Conservation (phyloP, 441 rosid species). For the Syzygium malaccense region DNA sequence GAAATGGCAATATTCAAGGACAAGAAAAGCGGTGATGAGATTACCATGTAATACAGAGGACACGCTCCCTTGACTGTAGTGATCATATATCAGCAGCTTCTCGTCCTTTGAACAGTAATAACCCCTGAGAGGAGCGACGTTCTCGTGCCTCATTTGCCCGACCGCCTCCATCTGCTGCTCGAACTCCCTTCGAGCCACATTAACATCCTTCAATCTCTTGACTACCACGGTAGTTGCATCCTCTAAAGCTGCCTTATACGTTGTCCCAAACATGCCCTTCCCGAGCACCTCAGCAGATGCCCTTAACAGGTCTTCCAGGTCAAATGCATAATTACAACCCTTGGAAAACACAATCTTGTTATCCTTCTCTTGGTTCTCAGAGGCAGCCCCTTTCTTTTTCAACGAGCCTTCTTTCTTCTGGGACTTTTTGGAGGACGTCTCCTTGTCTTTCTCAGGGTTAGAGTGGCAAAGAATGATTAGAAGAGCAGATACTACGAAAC, state of each 20-base stretch:
- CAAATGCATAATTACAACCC: conserved; percentile 63
- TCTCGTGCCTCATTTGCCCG: not conserved
- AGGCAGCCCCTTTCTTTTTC: conserved; percentile 24
- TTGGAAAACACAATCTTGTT: conserved; percentile 62
- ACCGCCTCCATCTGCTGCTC: conserved; percentile 7
- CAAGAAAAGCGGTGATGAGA: not conserved
- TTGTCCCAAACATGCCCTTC: conserved; percentile 74
- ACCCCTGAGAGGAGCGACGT: not conserved
- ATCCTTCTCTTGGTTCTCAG: conserved; percentile 36
- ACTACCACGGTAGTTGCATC: conserved; percentile 63
- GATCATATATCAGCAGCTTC: conserved; percentile 5
- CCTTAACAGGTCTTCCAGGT: conserved; percentile 69
- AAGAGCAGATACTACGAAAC: conserved; percentile 31
- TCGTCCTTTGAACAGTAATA: conserved; percentile 6
- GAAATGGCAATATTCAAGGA: not conserved
- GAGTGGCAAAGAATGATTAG: conserved; percentile 37
- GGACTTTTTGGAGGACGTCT: conserved; percentile 15
- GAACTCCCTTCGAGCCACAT: not conserved
- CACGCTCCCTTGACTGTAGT: conserved; percentile 1
- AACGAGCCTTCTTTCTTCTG: conserved; percentile 33
- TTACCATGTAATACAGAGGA: conserved; percentile 8
- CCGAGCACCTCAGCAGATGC: conserved; percentile 95
- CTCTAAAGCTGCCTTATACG: conserved; percentile 76
- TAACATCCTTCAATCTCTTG: conserved; percentile 23
- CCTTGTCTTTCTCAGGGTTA: conserved; percentile 19